Evolutionary conservation across 441 rosid species (phyloP), one percentile per base, ranked within the genome.

Genomic region (Hura crepitans): DNA sequence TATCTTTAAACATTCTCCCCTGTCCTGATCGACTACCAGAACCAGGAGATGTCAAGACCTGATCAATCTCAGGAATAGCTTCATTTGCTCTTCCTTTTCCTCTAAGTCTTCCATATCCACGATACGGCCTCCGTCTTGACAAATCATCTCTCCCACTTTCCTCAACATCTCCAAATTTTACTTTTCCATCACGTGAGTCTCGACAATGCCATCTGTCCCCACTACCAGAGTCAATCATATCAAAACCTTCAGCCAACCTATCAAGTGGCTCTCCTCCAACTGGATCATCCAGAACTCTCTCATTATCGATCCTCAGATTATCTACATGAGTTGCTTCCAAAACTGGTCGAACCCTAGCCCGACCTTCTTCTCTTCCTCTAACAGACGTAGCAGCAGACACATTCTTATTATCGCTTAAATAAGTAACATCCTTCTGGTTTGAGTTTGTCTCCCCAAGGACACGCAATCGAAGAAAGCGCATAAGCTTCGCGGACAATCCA

Each of bases 391-490:
- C 43, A 70, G 73, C 62, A 47, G 86, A 70, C n/a, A 74, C 70
- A 82, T 76, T 87, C 81, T 86, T 92, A 66, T 74, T 65, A 23
- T 90, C 99, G 42, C 65, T 69, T 42, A 82, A 31, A 79, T 79
- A 84, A 76, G 78, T 68, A 69, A 81, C 72, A 72, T 95, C 99
- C 81, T 84, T 92, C 74, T 85, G 97, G 74, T 80, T 83, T 53
- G 82, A 69, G 73, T 81, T 76, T 10, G 80, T 64, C 83, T 96
- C 99, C 70, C 96, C 98, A 69, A 92, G 85, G 73, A 96, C 91
- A 57, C 96, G 87, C 22, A 91, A 64, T 30, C 97, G 97, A 75
- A 93, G 98, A 87, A 87, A 92, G 73, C 80, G 96, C 97, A 96
- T 93, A 77, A 96, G 97, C 84, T 89, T 96, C 18, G 89, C 86